These are phyloP conservation scores for Acarospora socialis DNA, from an alignment of 2,329 filamentous ascomycete species.

Conservation along the genomic window DNA sequence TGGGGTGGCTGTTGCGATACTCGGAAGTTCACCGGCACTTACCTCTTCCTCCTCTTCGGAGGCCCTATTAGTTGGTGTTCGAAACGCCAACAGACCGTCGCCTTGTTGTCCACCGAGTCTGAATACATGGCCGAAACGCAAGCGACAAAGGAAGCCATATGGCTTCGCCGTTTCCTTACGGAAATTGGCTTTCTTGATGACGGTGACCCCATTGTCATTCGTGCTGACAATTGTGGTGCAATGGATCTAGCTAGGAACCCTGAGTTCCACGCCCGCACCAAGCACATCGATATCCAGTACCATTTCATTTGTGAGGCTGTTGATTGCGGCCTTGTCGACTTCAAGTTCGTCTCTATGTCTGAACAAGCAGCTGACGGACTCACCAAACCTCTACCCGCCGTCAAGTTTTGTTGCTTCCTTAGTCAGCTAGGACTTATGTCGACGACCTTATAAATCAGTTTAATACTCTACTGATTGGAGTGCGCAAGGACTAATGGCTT, in stretches of 20 bases:
- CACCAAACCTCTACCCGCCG: not conserved
- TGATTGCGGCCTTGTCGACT: too few relatives aligned
- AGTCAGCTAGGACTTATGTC: too few relatives aligned
- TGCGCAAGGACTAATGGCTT: too few relatives aligned
- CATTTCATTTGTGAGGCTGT: too few relatives aligned
- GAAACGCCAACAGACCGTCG: not conserved
- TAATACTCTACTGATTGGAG: too few relatives aligned
- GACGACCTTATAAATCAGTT: too few relatives aligned
- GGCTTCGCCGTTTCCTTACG: not conserved
- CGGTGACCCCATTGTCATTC: too few relatives aligned
- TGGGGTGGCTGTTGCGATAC: not conserved
- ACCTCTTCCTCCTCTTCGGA: not conserved
- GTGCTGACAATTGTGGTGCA: too few relatives aligned
- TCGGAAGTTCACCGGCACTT: not conserved
- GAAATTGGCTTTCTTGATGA: not conserved
- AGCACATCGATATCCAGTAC: too few relatives aligned
- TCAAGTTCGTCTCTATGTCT: not conserved
- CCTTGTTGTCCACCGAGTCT: not conserved
- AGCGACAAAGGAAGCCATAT: not conserved
- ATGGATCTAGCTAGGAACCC: too few relatives aligned
- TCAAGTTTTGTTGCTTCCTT: too few relatives aligned
- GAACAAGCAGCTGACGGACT: not conserved
- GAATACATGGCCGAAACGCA: not conserved
- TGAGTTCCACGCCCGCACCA: too few relatives aligned
- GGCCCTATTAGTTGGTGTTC: not conserved